Conservation (phyloP, 306 rosid species). For the Comarum palustre region DNA sequence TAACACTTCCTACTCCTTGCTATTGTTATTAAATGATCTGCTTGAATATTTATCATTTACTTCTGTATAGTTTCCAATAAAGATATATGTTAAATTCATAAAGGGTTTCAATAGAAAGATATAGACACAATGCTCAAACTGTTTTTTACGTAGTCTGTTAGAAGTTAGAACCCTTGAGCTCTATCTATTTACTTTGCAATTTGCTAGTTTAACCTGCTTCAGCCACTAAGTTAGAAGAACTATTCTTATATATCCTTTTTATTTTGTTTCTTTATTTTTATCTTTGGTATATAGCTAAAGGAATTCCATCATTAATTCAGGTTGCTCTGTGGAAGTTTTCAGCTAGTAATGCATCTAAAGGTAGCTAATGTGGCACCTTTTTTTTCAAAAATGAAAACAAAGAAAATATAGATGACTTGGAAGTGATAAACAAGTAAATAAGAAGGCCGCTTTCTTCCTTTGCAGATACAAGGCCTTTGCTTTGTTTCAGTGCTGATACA, state of each 20-base stretch:
- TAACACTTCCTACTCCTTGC: conserved; percentile 28
- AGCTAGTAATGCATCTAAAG: conserved; percentile 47
- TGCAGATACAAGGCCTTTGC: conserved; percentile 80
- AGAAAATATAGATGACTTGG: conserved; percentile 11
- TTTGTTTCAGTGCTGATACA: conserved; percentile 76
- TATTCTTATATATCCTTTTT: conserved; percentile 2
- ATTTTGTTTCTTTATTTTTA: not conserved
- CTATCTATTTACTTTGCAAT: not conserved
- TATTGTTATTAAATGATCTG: conserved; percentile 17
- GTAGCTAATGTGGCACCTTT: conserved; percentile 37
- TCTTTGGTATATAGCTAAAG: conserved; percentile 32
- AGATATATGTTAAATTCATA: not conserved
- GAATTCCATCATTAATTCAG: conserved; percentile 40
- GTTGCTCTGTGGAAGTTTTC: conserved; percentile 92
- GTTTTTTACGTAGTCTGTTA: not conserved
- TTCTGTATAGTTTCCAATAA: not conserved
- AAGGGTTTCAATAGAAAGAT: not conserved
- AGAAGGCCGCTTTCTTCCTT: conserved; percentile 22
- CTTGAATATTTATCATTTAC: conserved; percentile 3
- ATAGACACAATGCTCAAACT: not conserved
- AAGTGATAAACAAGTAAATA: conserved; percentile 4
- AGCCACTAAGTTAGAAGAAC: not conserved
- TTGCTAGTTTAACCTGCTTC: not conserved
- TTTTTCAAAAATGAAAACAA: not conserved
- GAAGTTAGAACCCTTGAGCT: not conserved